These are phyloP conservation scores for Rhizopogon salebrosus DNA, from an alignment of 768 basidiomycete species.

Conservation along the genomic window DNA sequence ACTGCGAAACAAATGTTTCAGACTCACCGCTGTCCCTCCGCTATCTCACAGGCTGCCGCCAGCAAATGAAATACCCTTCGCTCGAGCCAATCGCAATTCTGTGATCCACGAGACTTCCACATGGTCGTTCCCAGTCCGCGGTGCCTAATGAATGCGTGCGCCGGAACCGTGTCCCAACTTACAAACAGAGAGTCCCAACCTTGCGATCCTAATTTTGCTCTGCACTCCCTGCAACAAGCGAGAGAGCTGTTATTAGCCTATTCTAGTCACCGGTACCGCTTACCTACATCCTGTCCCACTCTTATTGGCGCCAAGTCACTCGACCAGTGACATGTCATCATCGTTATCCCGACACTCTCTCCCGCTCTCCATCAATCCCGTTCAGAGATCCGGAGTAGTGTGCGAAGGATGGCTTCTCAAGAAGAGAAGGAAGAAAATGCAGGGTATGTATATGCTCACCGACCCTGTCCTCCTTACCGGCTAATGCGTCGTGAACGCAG, in stretches of 20 bases:
- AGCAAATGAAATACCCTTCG: conserved; percentile 3
- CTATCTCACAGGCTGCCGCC: conserved; percentile 4
- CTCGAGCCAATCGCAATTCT: background rate
- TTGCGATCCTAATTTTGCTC: conserved; percentile 1
- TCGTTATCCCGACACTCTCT: conserved; percentile 7
- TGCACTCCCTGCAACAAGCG: background rate
- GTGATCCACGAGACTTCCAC: background rate
- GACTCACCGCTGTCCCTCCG: conserved; percentile 5
- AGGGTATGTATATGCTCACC: conserved; percentile 45
- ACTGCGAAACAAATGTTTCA: conserved; percentile 5
- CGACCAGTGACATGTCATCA: conserved; percentile 8
- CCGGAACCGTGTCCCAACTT: conserved; percentile 1
- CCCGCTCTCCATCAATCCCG: conserved; percentile 5
- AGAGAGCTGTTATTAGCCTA: background rate
- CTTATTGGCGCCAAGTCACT: background rate
- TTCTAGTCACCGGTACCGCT: background rate
- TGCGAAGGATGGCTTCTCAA: conserved; percentile 80
- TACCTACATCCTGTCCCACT: background rate
- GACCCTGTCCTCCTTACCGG: background rate
- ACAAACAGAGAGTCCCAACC: background rate
- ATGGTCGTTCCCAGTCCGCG: background rate
- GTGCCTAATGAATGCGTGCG: background rate
- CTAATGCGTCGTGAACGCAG: conserved; percentile 30
- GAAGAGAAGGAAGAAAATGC: conserved; percentile 85
- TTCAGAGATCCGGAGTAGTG: conserved; percentile 27